Conservation (phyloP, 2,329 filamentous ascomycete species). For the Tolypocladium paradoxum region DNA sequence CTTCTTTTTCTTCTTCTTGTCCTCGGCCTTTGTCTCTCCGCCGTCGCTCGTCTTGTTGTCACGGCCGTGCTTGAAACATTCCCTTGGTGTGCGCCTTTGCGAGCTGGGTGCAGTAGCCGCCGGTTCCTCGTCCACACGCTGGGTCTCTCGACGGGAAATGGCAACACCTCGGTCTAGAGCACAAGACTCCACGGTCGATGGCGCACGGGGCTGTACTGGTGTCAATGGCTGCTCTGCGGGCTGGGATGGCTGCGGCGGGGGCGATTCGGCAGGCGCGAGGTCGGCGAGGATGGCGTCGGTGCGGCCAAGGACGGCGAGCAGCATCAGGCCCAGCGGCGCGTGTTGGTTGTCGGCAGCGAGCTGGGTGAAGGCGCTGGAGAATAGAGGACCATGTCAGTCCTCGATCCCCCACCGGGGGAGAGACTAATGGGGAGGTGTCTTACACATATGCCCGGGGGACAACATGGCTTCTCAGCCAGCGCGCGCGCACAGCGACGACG, state of each 20-base stretch:
- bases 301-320: constrained; percentile 54
- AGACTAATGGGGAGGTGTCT: constrained; percentile 5
- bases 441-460: constrained; percentile 26
- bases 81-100: neutral
- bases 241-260: neutral
- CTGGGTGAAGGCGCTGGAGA: constrained; percentile 51
- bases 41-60: constrained; percentile 3
- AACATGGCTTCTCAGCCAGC: constrained; percentile 18
- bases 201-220: neutral
- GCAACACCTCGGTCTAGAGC: constrained; percentile 15
- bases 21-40: constrained; percentile 13
- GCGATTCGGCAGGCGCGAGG: constrained; percentile 15
- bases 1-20: constrained; percentile 38
- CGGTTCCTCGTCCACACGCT: neutral
- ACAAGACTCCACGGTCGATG: neutral
- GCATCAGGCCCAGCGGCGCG: constrained; percentile 57
- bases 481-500: constrained; percentile 10
- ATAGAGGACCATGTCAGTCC: neutral
- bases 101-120: neutral
- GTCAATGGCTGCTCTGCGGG: neutral
- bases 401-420: neutral
- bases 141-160: constrained; percentile 15
- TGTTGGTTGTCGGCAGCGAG: constrained; percentile 64
- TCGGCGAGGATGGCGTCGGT: constrained; percentile 34
- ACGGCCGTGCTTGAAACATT: neutral